phyloP scores from a whole-genome alignment of 495 filamentous ascomycete species.

The Talaromyces ruber region DNA sequence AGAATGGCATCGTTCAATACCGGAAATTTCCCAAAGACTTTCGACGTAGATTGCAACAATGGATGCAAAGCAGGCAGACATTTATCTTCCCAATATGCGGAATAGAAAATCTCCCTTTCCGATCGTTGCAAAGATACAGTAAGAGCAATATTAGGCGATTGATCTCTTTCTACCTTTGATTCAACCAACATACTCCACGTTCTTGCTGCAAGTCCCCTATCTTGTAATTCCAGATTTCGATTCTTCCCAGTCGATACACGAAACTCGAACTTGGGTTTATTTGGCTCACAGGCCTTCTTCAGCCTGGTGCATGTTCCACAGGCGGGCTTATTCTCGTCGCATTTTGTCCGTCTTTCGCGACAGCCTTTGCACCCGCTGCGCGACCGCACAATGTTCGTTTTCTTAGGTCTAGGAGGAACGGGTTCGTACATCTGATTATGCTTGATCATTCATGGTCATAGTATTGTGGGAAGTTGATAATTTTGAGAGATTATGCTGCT shows the following conservation, averaged over 20 bases:
- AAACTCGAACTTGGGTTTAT: conserved; percentile 23
- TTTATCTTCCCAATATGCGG: conserved; percentile 17
- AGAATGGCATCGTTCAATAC: conserved; percentile 16
- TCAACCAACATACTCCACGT: neutral
- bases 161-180: neutral
- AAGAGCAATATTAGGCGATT: conserved; percentile 4
- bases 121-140: conserved; percentile 15
- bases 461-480: neutral
- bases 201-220: neutral
- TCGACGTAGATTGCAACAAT: conserved; percentile 8
- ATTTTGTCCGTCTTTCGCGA: conserved; percentile 16
- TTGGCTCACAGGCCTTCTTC: conserved; percentile 23
- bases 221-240: neutral
- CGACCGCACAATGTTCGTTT: conserved; percentile 21
- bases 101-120: conserved; percentile 21
- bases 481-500: neutral
- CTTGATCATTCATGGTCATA: neutral
- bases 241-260: conserved; percentile 6
- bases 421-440: conserved; percentile 16
- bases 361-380: conserved; percentile 18
- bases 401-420: conserved; percentile 16
- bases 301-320: conserved; percentile 30
- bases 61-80: conserved; percentile 19
- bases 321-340: conserved; percentile 32
- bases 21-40: neutral